Evolutionary conservation across 352 stramenopile species (phyloP), one percentile per base, ranked within the genome.

Genomic region (Phytopythium mirpurense): DNA sequence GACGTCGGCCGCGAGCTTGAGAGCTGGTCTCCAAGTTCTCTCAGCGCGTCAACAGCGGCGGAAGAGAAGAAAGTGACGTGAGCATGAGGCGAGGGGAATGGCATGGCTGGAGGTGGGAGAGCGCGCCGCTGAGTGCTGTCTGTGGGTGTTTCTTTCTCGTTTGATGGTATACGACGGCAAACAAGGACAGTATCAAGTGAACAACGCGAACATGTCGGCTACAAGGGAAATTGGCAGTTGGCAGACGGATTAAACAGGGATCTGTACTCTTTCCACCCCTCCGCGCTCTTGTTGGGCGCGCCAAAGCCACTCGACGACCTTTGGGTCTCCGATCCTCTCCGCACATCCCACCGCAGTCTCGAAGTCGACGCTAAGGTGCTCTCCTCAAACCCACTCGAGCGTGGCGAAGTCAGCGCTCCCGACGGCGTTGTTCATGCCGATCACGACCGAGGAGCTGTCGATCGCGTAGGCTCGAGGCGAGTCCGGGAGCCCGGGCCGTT

Each of bases 351-450:
- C 26, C 8, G 37, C 19, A n/a, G 37, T 43, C 37, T 43, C 10
- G 9, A 43, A 43, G 37, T 43, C 37, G 37, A 43, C 37, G 11
- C n/a, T 26, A 6, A 26, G 37, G 8, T 7, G 18, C 37, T 43
- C 7, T 8, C 15, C 19, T 5, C 37, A 8, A 3, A 43, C n/a
- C 37, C 37, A 43, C 37, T 43, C 9, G 15, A 43, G 19, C 37
- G 26, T 43, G 37, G 37, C 19, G 37, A 43, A 43, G 19, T 43
- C 37, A 7, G 37, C 37, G 19, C n/a, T 43, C 16, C 19, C 37
- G n/a, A n/a, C 37, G 37, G 37, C 37, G 37, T 43, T 43, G 37
- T 43, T 43, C n/a, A 43, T 26, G 8, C 37, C 19, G 37, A 43
- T 43, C n/a, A 43, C 37, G 9, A 43, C n/a, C n/a, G 37, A 43